These are phyloP conservation scores for Posidonia australis DNA, from an alignment of 106 monocot genomes.

Conservation along the genomic window DNA sequence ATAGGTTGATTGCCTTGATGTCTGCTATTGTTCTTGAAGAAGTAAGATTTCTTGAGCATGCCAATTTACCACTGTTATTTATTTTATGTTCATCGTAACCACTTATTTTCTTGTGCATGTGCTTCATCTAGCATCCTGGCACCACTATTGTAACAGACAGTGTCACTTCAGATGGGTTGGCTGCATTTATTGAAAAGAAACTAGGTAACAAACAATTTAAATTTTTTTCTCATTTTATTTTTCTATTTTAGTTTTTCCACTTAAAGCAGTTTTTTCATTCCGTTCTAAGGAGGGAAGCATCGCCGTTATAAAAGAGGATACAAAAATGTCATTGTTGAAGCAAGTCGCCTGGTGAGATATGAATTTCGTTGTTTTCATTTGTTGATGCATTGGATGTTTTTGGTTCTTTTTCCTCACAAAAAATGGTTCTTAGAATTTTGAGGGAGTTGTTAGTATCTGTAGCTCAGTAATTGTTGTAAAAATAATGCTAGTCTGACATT, in stretches of 20 bases:
- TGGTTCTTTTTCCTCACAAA: background rate
- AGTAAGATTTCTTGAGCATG: constrained; percentile 30
- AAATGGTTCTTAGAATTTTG: background rate
- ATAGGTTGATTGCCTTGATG: constrained; percentile 92
- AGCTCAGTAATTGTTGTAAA: too few species aligned
- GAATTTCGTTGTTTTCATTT: background rate
- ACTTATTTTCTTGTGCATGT: background rate
- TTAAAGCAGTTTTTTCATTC: constrained; percentile 9
- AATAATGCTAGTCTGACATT: too few species aligned
- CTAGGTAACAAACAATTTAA: constrained; percentile 37
- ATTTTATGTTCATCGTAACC: background rate
- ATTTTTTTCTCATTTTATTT: background rate
- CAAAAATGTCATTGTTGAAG: constrained; percentile 99
- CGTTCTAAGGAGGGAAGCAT: constrained; percentile 70
- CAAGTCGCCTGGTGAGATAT: constrained; percentile 78
- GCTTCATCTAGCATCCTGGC: constrained; percentile 62
- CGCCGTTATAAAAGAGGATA: constrained; percentile 96
- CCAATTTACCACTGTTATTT: background rate
- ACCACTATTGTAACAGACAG: constrained; percentile 93
- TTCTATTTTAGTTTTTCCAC: background rate
- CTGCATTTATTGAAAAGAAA: constrained; percentile 92
- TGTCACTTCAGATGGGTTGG: constrained; percentile 97
- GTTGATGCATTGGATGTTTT: background rate
- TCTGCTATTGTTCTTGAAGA: constrained; percentile 93
- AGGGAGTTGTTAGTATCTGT: too few species aligned